Evolutionary conservation across 495 filamentous ascomycete genomes (phyloP).

Genomic region (Lasiosphaeria hispida): DNA sequence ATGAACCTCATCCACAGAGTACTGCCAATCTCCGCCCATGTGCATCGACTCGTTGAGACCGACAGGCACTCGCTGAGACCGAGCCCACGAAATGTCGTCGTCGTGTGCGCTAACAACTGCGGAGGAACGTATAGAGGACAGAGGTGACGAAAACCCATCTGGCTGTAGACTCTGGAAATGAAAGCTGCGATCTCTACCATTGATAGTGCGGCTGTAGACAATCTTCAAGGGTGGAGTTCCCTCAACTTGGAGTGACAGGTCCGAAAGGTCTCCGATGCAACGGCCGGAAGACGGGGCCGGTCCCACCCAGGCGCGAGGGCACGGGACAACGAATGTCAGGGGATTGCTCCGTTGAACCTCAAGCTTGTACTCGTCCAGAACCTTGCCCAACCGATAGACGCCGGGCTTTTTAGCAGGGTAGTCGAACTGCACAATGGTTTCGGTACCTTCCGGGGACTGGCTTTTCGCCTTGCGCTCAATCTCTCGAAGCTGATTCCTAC

Average conservation of each 20-base stretch:
- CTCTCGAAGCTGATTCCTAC: slow-evolving; percentile 57
- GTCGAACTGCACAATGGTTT: slow-evolving; percentile 51
- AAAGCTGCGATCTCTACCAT: slow-evolving; percentile 68
- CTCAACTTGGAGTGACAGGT: slow-evolving; percentile 75
- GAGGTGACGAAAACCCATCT: slow-evolving; percentile 76
- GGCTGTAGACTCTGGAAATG: slow-evolving; percentile 90
- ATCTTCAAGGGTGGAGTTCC: slow-evolving; percentile 91
- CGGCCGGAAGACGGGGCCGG: slow-evolving; percentile 59
- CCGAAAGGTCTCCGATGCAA: slow-evolving; percentile 82
- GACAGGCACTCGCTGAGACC: slow-evolving; percentile 67
- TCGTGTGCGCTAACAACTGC: slow-evolving; percentile 54
- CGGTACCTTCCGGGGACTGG: slow-evolving; percentile 49
- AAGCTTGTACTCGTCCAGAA: slow-evolving; percentile 88
- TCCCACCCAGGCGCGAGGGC: slow-evolving; percentile 73
- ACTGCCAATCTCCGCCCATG: slow-evolving; percentile 75
- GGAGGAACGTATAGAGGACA: slow-evolving; percentile 55
- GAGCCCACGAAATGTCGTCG: slow-evolving; percentile 76
- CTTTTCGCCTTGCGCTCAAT: slow-evolving; percentile 51
- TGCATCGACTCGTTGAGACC: slow-evolving; percentile 85
- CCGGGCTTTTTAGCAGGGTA: slow-evolving; percentile 76
- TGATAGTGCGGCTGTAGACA: slow-evolving; percentile 82
- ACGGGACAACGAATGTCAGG: slow-evolving; percentile 76
- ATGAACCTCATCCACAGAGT: slow-evolving; percentile 84
- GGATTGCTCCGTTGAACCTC: slow-evolving; percentile 76
- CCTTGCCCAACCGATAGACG: slow-evolving; percentile 76